Percentiles rank a stretch among this genome's conserved stretches.
Conservation (phyloP, 2,329 filamentous ascomycete species). For the Ceratocystis papillata region DNA sequence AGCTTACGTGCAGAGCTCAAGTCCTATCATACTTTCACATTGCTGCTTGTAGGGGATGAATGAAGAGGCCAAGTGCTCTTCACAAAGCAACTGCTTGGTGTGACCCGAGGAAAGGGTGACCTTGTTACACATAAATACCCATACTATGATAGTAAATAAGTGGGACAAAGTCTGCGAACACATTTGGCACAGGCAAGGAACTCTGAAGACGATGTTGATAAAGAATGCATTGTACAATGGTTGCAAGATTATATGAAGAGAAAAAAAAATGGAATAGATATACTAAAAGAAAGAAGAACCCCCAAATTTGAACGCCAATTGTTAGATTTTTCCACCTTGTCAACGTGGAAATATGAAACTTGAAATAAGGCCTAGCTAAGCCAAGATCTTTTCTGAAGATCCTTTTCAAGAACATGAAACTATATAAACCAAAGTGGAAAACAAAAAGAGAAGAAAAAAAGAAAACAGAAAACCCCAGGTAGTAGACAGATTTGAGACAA, state of each 20-base stretch:
- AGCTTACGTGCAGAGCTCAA: too few relatives aligned
- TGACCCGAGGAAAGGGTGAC: background rate
- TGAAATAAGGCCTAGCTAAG: slow-evolving; percentile 3
- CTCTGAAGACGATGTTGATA: too few relatives aligned
- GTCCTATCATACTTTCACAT: too few relatives aligned
- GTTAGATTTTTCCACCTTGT: slow-evolving; percentile 10
- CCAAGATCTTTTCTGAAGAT: slow-evolving; percentile 9
- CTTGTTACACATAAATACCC: background rate
- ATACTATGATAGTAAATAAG: background rate
- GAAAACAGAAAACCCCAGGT: slow-evolving; percentile 8
- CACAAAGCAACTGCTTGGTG: background rate
- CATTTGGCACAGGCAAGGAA: background rate
- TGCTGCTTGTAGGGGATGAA: too few relatives aligned
- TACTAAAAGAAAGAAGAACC: background rate
- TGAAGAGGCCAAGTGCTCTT: too few relatives aligned
- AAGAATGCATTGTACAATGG: background rate
- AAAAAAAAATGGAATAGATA: slow-evolving; percentile 1
- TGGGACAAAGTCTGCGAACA: background rate
- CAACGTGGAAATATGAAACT: slow-evolving; percentile 7
- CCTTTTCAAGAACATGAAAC: background rate
- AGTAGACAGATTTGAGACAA: slow-evolving; percentile 11
- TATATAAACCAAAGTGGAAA: slow-evolving; percentile 4
- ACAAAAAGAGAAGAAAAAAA: background rate
- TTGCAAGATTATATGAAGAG: background rate
- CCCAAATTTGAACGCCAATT: slow-evolving; percentile 9